Conservation (phyloP, 1,139 yeast genomes). For the Suzukiozyma palmioleophila region DNA sequence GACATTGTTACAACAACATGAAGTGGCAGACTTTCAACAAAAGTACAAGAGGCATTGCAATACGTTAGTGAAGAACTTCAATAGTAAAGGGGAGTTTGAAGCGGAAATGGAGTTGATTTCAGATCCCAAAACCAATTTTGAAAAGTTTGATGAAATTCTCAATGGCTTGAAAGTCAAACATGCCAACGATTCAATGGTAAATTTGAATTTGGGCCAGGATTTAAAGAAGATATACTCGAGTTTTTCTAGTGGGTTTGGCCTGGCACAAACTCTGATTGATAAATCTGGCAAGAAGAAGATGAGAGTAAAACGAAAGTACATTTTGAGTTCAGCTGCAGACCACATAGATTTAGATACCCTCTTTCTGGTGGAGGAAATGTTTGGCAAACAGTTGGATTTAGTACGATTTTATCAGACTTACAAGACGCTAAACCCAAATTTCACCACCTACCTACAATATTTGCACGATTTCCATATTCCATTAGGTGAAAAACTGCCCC, state of each 20-base stretch:
- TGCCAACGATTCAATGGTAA: constrained; percentile 4
- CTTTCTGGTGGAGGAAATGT: constrained; percentile 58
- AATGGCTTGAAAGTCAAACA: constrained; percentile 25
- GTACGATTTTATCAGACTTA: constrained; percentile 45
- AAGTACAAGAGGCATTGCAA: constrained; percentile 30
- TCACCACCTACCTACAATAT: constrained; percentile 46
- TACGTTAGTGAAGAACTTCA: constrained; percentile 9
- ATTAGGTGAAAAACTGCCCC: constrained; percentile 22
- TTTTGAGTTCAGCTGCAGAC: constrained; percentile 47
- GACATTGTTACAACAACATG: constrained; percentile 63
- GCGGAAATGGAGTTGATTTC: constrained; percentile 20
- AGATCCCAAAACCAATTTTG: constrained; percentile 28
- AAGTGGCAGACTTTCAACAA: constrained; percentile 49
- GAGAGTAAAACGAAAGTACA: constrained; percentile 29
- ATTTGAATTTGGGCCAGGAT: constrained; percentile 23
- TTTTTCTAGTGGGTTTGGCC: constrained; percentile 27
- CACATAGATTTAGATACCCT: constrained; percentile 43
- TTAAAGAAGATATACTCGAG: constrained; percentile 30
- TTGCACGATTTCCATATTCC: constrained; percentile 43
- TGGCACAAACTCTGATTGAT: constrained; percentile 10
- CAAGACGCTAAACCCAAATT: constrained; percentile 16
- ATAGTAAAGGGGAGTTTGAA: constrained; percentile 13
- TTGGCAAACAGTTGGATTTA: constrained; percentile 65
- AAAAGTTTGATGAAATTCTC: constrained; percentile 41
- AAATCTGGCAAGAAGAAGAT: constrained; percentile 18